These are phyloP conservation scores for Dunaliella primolecta DNA, from an alignment of 139 green algal species.

Conservation along the genomic window DNA sequence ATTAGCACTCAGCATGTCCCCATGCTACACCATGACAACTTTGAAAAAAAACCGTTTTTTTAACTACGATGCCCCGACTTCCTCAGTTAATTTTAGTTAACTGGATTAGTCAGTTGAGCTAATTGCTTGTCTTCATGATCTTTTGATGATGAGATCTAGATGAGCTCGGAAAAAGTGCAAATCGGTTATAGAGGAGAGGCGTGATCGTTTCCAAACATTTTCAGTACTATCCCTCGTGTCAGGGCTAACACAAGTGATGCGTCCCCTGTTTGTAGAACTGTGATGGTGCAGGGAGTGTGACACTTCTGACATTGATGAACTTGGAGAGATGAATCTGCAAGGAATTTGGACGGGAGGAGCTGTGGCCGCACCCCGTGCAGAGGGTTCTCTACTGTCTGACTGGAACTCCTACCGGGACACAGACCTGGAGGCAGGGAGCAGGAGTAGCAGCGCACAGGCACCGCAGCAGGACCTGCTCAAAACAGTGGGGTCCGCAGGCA, in stretches of 20 bases:
- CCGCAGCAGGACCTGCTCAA: neutral
- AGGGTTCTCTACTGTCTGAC: neutral
- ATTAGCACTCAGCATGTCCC: too few species aligned
- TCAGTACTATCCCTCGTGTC: neutral
- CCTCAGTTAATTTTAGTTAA: too few species aligned
- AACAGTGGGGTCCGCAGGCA: neutral
- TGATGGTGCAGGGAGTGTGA: neutral
- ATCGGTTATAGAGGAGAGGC: too few species aligned
- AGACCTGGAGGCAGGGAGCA: neutral
- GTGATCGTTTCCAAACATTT: neutral
- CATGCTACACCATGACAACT: too few species aligned
- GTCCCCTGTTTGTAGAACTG: neutral
- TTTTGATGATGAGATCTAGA: neutral
- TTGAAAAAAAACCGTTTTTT: too few species aligned
- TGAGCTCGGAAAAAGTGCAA: neutral
- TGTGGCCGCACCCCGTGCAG: neutral
- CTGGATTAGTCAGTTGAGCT: neutral
- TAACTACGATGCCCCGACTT: too few species aligned
- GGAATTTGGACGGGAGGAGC: neutral
- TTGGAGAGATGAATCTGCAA: neutral
- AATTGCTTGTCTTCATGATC: too few species aligned
- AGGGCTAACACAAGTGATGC: neutral
- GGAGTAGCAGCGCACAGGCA: neutral
- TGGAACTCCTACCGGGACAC: neutral
- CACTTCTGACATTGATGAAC: neutral